Conservation (phyloP, 176 grass and related monocot genomes). For the Aegilops tauschii region DNA sequence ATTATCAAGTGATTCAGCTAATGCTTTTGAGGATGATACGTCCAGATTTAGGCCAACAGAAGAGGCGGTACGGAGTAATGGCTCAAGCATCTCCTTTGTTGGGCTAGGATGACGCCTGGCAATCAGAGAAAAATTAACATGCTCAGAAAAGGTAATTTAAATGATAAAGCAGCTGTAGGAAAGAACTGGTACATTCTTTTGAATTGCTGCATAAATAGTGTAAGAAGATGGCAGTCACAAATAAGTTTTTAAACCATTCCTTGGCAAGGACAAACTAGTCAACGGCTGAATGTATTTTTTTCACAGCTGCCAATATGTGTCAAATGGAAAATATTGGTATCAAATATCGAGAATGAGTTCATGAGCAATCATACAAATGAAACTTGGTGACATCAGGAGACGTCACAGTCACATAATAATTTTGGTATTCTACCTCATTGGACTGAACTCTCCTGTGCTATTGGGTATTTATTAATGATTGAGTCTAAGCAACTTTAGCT, state of each 20-base stretch:
- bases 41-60: slow-evolving; percentile 86
- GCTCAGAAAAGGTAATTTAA: slow-evolving; percentile 31
- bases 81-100: slow-evolving; percentile 98
- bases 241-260: background rate
- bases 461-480: background rate
- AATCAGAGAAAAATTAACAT: slow-evolving; percentile 40
- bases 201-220: background rate
- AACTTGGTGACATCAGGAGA: slow-evolving; percentile 15
- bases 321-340: background rate
- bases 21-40: slow-evolving; percentile 87
- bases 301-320: background rate
- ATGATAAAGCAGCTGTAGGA: background rate
- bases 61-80: slow-evolving; percentile 81
- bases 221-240: background rate
- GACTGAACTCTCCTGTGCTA: background rate
- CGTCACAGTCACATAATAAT: background rate
- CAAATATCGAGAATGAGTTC: background rate
- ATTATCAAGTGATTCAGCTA: slow-evolving; percentile 97
- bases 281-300: background rate
- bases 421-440: background rate
- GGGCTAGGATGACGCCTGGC: slow-evolving; percentile 86
- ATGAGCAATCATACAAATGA: background rate
- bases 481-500: background rate
- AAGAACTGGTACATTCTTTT: background rate
- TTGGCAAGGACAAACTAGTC: background rate